These are phyloP conservation scores for Chrysophaeum taylorii DNA, from an alignment of 352 stramenopile genomes.

Conservation along the genomic window DNA sequence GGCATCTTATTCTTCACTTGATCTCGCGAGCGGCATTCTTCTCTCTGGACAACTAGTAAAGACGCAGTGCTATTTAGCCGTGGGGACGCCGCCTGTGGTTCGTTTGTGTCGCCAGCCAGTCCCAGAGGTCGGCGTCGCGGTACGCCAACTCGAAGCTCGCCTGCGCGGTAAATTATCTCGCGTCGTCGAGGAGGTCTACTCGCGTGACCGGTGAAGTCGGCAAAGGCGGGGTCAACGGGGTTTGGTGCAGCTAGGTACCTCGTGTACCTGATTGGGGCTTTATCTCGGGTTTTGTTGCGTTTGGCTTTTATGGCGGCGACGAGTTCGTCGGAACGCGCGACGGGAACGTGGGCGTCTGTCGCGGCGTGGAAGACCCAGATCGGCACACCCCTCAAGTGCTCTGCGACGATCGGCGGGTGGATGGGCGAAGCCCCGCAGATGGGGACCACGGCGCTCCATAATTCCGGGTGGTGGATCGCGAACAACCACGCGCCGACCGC, in stretches of 20 bases:
- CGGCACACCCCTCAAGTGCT: background rate
- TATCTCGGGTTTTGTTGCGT: too few species aligned
- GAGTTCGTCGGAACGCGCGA: background rate
- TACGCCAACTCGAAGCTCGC: conserved; percentile 9
- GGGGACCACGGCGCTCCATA: background rate
- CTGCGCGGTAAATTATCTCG: too few species aligned
- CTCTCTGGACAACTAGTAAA: too few species aligned
- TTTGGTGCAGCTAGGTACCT: background rate
- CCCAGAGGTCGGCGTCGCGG: background rate
- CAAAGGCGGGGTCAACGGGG: background rate
- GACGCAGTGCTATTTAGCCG: too few species aligned
- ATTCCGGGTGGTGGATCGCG: background rate
- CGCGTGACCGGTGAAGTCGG: conserved; percentile 7
- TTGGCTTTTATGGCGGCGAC: background rate
- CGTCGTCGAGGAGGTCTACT: too few species aligned
- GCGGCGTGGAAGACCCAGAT: conserved; percentile 7
- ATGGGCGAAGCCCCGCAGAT: background rate
- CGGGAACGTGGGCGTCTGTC: background rate
- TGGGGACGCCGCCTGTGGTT: too few species aligned
- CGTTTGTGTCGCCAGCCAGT: background rate
- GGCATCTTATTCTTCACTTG: too few species aligned
- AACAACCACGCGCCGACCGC: conserved; percentile 4
- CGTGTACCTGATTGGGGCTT: conserved; percentile 1
- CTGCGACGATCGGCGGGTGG: background rate
- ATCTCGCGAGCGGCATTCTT: too few species aligned